Percentiles rank a stretch among this genome's conserved stretches.
Evolutionary conservation across 208 protist species (phyloP).

Genomic region (Novymonas esmeraldas): DNA sequence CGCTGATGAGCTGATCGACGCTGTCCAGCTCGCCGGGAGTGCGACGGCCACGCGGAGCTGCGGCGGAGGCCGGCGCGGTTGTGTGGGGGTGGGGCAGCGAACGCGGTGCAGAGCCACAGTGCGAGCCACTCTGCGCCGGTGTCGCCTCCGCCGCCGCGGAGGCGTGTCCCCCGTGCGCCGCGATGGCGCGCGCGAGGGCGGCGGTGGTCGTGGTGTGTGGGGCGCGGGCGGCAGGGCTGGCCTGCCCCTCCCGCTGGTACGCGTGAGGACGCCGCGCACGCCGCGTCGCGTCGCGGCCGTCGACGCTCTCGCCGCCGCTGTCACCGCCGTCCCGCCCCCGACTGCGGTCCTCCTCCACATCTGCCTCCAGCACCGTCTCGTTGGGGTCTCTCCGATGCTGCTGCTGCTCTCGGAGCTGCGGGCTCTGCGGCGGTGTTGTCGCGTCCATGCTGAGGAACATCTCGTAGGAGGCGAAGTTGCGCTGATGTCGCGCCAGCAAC

Average conservation of each 20-base stretch:
- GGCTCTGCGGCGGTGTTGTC: neutral
- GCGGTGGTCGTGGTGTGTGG: neutral
- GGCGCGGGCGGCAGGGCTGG: conserved; percentile 1
- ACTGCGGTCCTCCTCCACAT: neutral
- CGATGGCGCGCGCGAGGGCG: conserved; percentile 19
- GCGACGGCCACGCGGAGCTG: neutral
- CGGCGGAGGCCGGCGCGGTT: neutral
- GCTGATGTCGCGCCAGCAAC: conserved; percentile 15
- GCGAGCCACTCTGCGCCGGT: too few relatives aligned
- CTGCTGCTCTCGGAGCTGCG: conserved; percentile 6
- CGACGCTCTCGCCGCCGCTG: neutral
- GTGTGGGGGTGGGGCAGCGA: conserved; percentile 2
- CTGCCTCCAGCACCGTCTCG: conserved; percentile 3
- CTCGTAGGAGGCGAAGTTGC: conserved; percentile 19
- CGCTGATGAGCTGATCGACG: conserved; percentile 34
- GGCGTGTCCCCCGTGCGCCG: conserved; percentile 7
- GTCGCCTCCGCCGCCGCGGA: neutral
- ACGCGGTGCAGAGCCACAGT: conserved; percentile 3
- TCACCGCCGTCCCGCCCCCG: neutral
- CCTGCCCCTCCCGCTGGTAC: too few relatives aligned
- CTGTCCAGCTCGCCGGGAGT: conserved; percentile 7
- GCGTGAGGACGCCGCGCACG: too few relatives aligned
- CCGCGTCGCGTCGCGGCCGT: neutral
- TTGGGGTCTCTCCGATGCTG: conserved; percentile 2
- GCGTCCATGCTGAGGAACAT: conserved; percentile 2